Conservation (phyloP, 192 early-diverging fungal species). For the Neocallimastix lanati region DNA sequence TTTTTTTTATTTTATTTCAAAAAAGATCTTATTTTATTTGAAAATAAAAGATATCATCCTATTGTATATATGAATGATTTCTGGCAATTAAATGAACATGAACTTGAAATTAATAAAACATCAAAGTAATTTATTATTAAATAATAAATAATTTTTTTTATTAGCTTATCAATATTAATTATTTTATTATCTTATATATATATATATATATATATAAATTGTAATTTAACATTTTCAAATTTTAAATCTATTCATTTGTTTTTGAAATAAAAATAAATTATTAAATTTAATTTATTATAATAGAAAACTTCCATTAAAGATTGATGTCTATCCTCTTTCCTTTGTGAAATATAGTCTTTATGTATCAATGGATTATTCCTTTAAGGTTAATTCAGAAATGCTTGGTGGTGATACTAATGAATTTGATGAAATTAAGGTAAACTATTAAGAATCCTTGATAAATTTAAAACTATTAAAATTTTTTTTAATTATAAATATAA, state of each 20-base stretch:
- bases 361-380: constrained; percentile 43
- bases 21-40: background rate
- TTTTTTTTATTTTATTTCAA: no score
- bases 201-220: background rate
- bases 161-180: no score
- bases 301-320: constrained; percentile 39
- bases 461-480: no score
- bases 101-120: constrained; percentile 51
- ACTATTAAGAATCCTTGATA: no score
- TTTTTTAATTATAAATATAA: no score
- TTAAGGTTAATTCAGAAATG: constrained; percentile 30
- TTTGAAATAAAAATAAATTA: no score
- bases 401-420: constrained; percentile 31
- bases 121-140: constrained; percentile 24
- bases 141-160: no score
- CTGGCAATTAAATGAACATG: constrained; percentile 52
- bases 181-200: background rate
- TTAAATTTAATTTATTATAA: background rate
- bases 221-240: no score
- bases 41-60: constrained; percentile 27
- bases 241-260: no score
- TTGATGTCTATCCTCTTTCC: constrained; percentile 42
- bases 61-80: constrained; percentile 63
- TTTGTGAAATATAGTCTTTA: constrained; percentile 60
- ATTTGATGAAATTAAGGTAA: constrained; percentile 60